These are phyloP conservation scores for Apiospora kogelbergensis DNA, from an alignment of 2,329 filamentous ascomycete species.

Conservation along the genomic window DNA sequence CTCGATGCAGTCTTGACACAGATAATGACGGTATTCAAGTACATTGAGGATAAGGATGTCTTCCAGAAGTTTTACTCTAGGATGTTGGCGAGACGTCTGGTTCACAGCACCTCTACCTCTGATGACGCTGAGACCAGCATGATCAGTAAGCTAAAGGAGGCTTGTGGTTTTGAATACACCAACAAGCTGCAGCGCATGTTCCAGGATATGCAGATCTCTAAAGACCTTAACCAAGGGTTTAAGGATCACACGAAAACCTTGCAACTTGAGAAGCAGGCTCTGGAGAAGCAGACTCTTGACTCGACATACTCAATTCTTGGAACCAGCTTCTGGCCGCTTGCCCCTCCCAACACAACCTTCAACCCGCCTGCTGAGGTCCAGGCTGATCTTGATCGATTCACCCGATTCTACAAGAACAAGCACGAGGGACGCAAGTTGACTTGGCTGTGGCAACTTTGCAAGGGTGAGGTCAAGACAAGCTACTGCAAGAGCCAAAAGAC, in stretches of 20 bases:
- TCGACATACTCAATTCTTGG: constrained; percentile 91
- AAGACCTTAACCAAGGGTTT: constrained; percentile 90
- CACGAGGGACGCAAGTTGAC: constrained; percentile 95
- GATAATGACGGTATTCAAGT: constrained; percentile 99
- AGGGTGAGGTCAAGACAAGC: constrained; percentile 92
- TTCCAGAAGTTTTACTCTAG: constrained; percentile 99
- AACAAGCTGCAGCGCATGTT: constrained; percentile 99
- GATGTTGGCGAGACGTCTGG: constrained; percentile 90
- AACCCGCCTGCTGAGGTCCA: constrained; percentile 82
- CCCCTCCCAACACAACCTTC: constrained; percentile 83
- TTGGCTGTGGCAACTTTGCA: constrained; percentile 98
- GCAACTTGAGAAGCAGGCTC: constrained; percentile 66
- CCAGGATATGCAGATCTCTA: constrained; percentile 98
- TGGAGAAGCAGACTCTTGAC: constrained; percentile 79
- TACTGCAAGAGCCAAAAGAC: constrained; percentile 89
- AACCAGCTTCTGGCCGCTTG: constrained; percentile 96
- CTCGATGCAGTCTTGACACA: constrained; percentile 84
- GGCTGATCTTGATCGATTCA: constrained; percentile 86
- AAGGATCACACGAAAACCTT: constrained; percentile 70
- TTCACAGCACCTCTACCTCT: constrained; percentile 92
- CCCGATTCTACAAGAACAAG: constrained; percentile 91
- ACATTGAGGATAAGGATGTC: constrained; percentile 99
- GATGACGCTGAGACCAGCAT: constrained; percentile 98
- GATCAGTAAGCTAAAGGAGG: constrained; percentile 99
- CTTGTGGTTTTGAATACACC: constrained; percentile 97